These are phyloP conservation scores for Arthrocladium fulminans DNA, from an alignment of 2,329 filamentous ascomycete species.

Conservation along the genomic window DNA sequence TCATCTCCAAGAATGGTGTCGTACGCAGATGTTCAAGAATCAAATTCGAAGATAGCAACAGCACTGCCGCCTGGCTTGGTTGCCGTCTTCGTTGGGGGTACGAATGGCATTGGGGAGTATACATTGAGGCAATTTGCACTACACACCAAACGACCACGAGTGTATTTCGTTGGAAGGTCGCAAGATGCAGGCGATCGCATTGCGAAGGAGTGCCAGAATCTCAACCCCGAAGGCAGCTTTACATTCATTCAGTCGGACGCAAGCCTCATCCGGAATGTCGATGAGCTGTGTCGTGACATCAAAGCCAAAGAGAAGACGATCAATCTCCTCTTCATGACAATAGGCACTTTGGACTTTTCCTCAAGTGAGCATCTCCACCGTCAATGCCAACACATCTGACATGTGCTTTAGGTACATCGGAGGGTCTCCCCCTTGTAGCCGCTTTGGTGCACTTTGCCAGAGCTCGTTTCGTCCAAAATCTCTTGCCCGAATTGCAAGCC, in stretches of 20 bases:
- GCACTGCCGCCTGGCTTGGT: constrained; percentile 30
- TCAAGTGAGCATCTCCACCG: constrained; percentile 12
- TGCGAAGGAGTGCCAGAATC: constrained; percentile 31
- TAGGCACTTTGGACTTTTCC: constrained; percentile 19
- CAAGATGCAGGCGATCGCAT: constrained; percentile 30
- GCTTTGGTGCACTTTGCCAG: constrained; percentile 28
- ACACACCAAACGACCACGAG: constrained; percentile 33
- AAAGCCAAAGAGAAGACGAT: constrained; percentile 24
- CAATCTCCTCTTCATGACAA: constrained; percentile 27
- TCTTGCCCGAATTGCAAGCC: constrained; percentile 36
- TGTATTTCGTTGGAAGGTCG: constrained; percentile 46
- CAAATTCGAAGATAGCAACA: constrained; percentile 27
- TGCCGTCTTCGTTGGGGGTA: constrained; percentile 47
- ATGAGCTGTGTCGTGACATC: constrained; percentile 41
- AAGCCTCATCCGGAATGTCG: constrained; percentile 44
- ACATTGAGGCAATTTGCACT: constrained; percentile 41
- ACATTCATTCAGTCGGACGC: constrained; percentile 43
- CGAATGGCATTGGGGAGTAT: constrained; percentile 46
- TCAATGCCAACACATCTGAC: background rate
- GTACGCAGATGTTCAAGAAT: constrained; percentile 28
- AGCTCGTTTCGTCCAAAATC: constrained; percentile 28
- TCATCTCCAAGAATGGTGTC: constrained; percentile 25
- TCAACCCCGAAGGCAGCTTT: constrained; percentile 9
- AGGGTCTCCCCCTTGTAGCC: constrained; percentile 27
- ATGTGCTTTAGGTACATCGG: constrained; percentile 23